Evolutionary conservation across 1,139 yeast genomes (phyloP), one percentile per base, ranked within the genome.

Genomic region (Lodderomyces metapsilosis): DNA sequence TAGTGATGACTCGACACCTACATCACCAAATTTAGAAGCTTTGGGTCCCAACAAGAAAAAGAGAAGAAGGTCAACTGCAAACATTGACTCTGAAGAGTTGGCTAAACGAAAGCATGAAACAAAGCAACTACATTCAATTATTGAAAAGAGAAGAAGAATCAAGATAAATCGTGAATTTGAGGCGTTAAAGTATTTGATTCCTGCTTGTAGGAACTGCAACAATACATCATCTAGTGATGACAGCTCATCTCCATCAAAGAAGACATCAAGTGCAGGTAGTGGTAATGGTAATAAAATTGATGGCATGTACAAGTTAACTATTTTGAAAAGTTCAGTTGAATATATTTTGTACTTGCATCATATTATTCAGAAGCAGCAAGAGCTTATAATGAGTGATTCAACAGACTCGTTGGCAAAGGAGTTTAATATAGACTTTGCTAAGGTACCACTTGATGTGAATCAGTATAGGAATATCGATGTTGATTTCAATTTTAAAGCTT

Each of bases 121-220:
- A 59, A 72, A 71, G 48, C 76, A 71, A 53, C 81, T 88, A 24
- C 95, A 87, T 59, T 81, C 88, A 6, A 82, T 84, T 36, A 87
- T 87, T 48, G 95, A 87, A 57, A 84, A 88, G 53, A 77, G 88
- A 52, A 71, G 95, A 51, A 68, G 95, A 43, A 76, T 83, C 43
- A 84, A 85, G 58, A 84, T 87, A 67, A 87, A 87, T 59, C 70
- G 91, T 44, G 94, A 87, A 59, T 87, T 86, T 57, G 94, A 85
- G 55, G 89, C 92, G 2, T 71, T 87, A 46, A 84, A 87, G 56
- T 81, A 76, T 52, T 64, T 87, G 40, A 82, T 87, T 16, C 95
- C 95, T 1, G 91, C 94, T 10, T 87, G 95, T 58, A 50, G 62
- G 42, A 49, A 41, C 31, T 43, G 48, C 37, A 34, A 22, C 22